Evolutionary conservation across 1,139 yeast species (phyloP).

Genomic region (Keqinozyma sinolaborantium): DNA sequence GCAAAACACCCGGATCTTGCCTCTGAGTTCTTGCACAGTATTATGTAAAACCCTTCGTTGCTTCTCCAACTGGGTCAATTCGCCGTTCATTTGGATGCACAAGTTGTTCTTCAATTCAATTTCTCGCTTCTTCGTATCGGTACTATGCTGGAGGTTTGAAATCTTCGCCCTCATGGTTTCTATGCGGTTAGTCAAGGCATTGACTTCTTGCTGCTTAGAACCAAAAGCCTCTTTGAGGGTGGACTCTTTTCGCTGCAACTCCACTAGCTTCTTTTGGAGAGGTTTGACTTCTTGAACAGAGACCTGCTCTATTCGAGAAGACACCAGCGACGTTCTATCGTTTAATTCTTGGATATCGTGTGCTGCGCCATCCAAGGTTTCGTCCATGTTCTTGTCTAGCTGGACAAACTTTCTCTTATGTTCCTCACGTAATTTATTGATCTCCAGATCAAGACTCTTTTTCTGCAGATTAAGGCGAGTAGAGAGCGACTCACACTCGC

Average conservation of each 20-base stretch:
- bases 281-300: constrained; percentile 2
- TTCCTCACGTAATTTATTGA: constrained; percentile 25
- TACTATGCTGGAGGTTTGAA: constrained; percentile 3
- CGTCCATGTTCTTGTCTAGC: constrained; percentile 19
- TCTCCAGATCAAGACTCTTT: too few relatives aligned
- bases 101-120: constrained; percentile 6
- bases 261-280: constrained; percentile 4
- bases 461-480: too few relatives aligned
- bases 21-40: constrained; percentile 79
- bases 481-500: constrained; percentile 8
- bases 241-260: constrained; percentile 5
- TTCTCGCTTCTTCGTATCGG: constrained; percentile 6
- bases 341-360: constrained; percentile 10
- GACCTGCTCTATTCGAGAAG: constrained; percentile 2
- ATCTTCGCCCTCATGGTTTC: constrained; percentile 6
- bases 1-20: constrained; percentile 89
- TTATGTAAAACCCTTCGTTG: constrained; percentile 69
- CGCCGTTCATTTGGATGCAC: constrained; percentile 7
- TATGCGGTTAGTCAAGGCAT: constrained; percentile 12
- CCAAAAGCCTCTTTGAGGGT: constrained; percentile 10
- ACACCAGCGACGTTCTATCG: constrained; percentile 2
- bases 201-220: constrained; percentile 19
- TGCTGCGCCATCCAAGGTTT: constrained; percentile 13
- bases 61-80: constrained; percentile 18
- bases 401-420: constrained; percentile 17